Conservation (phyloP, 768 basidiomycete species). For the Tulasnella sp. region DNA sequence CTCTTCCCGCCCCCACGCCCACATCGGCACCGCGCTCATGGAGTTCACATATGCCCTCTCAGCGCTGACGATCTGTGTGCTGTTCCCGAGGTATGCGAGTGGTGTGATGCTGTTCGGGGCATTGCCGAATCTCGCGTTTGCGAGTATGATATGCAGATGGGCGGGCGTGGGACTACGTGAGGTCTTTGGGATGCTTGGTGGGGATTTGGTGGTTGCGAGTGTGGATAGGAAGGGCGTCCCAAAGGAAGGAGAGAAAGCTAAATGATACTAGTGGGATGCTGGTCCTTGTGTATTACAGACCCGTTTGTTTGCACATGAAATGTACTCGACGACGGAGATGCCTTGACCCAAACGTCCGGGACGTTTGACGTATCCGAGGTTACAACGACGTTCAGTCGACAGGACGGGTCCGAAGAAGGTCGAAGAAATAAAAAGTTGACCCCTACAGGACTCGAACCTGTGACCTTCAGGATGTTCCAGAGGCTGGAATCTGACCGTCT, state of each 20-base stretch:
- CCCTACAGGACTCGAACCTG: slow-evolving; percentile 13
- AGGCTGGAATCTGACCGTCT: slow-evolving; percentile 15
- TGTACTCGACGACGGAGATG: too few relatives aligned
- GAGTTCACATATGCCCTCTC: slow-evolving; percentile 8
- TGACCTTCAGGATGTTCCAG: slow-evolving; percentile 14
- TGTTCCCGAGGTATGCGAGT: slow-evolving; percentile 8
- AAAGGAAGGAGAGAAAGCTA: background rate
- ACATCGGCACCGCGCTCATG: slow-evolving; percentile 6
- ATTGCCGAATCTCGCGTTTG: background rate
- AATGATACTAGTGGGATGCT: background rate
- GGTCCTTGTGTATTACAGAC: too few relatives aligned
- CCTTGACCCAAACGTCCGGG: too few relatives aligned
- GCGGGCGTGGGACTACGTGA: background rate
- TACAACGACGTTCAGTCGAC: too few relatives aligned
- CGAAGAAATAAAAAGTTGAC: background rate
- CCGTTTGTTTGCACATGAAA: too few relatives aligned
- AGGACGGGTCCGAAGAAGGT: too few relatives aligned
- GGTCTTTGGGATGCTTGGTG: background rate
- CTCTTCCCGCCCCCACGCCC: background rate
- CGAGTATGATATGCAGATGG: background rate
- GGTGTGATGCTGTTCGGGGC: slow-evolving; percentile 3
- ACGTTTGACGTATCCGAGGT: too few relatives aligned
- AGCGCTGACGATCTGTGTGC: background rate
- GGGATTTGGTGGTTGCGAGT: background rate
- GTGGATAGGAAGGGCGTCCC: background rate